Base-by-base conservation (phyloP, 2,329 filamentous ascomycete genomes). In the Phaeophleospora eucalypticola region DNA sequence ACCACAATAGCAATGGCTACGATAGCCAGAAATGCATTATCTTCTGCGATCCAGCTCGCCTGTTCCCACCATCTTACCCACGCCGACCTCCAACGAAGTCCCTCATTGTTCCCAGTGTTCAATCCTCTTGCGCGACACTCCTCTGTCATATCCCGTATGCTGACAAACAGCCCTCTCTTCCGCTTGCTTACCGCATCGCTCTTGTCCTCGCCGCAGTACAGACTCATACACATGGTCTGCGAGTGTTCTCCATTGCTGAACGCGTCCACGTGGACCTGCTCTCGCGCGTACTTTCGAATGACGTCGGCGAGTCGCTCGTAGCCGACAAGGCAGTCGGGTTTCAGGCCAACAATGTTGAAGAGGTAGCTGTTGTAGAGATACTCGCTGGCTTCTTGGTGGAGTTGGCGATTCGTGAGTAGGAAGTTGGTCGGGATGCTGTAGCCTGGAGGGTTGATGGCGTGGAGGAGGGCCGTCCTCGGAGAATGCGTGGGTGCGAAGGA, bases 171-270 rank as follows among this genome's bases (percentile, higher is more conserved):
- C 6, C 62, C 62, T 16, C 60, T 48, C 20, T 48, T 48, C 19
- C 59, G 43, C 24, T 38, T 40, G 27, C 48, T 49, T 39, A 59
- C 44, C 15, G 54, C 45, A 8, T 7, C 52, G 39, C 52, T 42
- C 35, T 55, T 58, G 12, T 38, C 54, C 2, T 44, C 34, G 3
- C 60, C 60, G 12, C 54, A 48, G 19, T 63, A 57, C 10, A 65
- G 16, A 3, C 59, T 57, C 9, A 65, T 54, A 33, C 61, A 62
- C 41, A 61, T 60, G 2, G 61, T 65, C 6, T 51, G 43, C 12
- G 61, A 62, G 36, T 63, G 61, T 14, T 44, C 29, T 8, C 62
- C 62, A 47, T 65, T 65, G 45, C 52, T 59, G 46, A 65, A 61
- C 1, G 58, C 53, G 36, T 62, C 51, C n/a, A 64, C 46, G 14